Percentiles rank a stretch among this genome's conserved stretches.
Conservation (phyloP, 371 early-diverging fungal species). For the Mortierella sp. region DNA sequence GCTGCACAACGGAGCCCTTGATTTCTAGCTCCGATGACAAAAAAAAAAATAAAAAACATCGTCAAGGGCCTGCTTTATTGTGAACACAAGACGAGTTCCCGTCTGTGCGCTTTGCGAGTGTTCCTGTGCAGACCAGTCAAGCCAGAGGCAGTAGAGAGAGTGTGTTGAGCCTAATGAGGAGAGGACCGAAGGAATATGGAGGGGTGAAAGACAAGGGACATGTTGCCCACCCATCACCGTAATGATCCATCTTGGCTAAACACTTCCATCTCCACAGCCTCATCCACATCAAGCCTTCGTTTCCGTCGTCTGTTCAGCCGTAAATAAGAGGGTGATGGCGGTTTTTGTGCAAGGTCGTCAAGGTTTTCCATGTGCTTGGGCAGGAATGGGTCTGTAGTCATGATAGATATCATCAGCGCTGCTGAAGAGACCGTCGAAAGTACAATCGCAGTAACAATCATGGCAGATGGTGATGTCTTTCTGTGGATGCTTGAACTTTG, state of each 20-base stretch:
- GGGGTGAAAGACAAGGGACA: neutral
- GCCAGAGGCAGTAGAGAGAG: too few relatives aligned
- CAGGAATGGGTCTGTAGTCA: constrained; percentile 12
- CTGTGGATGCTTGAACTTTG: too few relatives aligned
- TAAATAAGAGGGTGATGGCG: constrained; percentile 2
- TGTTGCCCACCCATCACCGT: neutral
- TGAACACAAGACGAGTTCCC: too few relatives aligned
- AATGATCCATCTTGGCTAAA: neutral
- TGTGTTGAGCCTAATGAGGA: too few relatives aligned
- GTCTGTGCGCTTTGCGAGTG: too few relatives aligned
- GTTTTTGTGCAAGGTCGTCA: neutral
- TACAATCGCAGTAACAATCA: constrained; percentile 34
- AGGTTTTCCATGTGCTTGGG: constrained; percentile 13
- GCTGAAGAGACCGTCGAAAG: constrained; percentile 28
- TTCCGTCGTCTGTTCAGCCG: constrained; percentile 2
- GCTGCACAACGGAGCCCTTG: too few relatives aligned
- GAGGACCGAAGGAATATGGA: too few relatives aligned
- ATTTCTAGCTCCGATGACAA: too few relatives aligned
- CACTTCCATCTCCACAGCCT: constrained; percentile 23
- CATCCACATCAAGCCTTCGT: constrained; percentile 15
- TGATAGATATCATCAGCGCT: constrained; percentile 17
- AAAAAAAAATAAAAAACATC: neutral
- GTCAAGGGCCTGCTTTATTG: too few relatives aligned
- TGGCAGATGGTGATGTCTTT: too few relatives aligned
- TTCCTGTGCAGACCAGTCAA: too few relatives aligned